A percentile compares a stretch with the other conserved stretches of the same genome.
Conservation (phyloP, 805 yeast genomes). For the Saturnispora sanitii region DNA sequence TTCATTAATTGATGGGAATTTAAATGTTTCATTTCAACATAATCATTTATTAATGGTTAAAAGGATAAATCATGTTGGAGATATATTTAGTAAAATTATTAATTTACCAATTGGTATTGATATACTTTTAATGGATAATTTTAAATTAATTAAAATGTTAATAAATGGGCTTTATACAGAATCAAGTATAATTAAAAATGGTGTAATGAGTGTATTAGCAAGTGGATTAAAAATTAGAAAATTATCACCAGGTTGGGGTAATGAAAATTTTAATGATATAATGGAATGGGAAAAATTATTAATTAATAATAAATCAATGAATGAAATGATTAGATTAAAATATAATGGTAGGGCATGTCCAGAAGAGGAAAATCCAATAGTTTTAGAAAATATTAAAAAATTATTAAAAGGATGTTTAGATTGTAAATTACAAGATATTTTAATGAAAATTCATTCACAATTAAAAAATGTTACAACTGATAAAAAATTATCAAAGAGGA, state of each 20-base stretch:
- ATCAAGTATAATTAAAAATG: conserved; percentile 7
- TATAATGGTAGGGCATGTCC: conserved; percentile 19
- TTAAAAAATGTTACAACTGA: conserved; percentile 28
- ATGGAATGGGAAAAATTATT: conserved; percentile 9
- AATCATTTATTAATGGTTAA: conserved; percentile 2
- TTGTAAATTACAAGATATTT: conserved; percentile 41
- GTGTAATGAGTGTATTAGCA: conserved; percentile 10
- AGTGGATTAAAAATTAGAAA: conserved; percentile 41
- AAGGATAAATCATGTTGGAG: conserved; percentile 6
- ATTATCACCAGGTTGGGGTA: conserved; percentile 38
- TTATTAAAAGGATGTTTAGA: conserved; percentile 45
- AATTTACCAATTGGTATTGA: conserved; percentile 43
- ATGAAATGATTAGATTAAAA: conserved; percentile 8
- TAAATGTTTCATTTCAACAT: conserved; percentile 3
- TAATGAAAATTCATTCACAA: conserved; percentile 30
- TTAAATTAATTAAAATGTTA: conserved; percentile 45
- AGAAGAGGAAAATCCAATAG: conserved; percentile 33
- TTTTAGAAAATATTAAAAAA: conserved; percentile 60
- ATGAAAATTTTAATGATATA: conserved; percentile 10
- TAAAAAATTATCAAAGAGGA: conserved; percentile 42
- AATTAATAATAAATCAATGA: not conserved
- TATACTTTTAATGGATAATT: conserved; percentile 48
- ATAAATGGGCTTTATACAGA: conserved; percentile 40
- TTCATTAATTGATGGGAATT: conserved; percentile 4
- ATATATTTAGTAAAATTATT: conserved; percentile 2